Conservation (phyloP, 306 rosid genomes). For the Vicia sativa region DNA sequence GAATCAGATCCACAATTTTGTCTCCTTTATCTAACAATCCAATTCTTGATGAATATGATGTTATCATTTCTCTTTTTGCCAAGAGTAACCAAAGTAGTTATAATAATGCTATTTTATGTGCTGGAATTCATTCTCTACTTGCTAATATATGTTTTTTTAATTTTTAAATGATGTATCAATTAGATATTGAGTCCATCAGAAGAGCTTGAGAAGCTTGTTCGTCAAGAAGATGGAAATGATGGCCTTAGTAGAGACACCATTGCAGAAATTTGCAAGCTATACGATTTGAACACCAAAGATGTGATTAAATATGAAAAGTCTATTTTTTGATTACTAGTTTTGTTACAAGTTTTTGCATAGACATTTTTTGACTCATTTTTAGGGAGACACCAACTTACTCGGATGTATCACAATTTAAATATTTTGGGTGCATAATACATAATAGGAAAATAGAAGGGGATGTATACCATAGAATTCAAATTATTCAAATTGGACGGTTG, state of each 20-base stretch:
- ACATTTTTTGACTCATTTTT: not conserved
- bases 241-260: constrained; percentile 59
- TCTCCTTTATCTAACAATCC: not conserved
- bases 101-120: constrained; percentile 7
- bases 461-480: no score
- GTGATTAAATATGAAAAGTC: constrained; percentile 61
- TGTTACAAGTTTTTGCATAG: constrained; percentile 19
- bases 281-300: constrained; percentile 60
- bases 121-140: constrained; percentile 1
- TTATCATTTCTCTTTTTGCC: no score
- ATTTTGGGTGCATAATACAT: no score
- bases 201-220: constrained; percentile 63
- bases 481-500: no score
- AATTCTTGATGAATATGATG: not conserved
- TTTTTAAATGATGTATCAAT: constrained; percentile 10
- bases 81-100: not conserved
- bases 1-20: not conserved
- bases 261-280: constrained; percentile 63
- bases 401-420: not conserved
- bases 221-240: constrained; percentile 27
- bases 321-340: constrained; percentile 29
- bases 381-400: not conserved
- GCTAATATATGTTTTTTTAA: not conserved
- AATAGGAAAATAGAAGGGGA: no score
- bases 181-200: constrained; percentile 70